phyloP scores from a whole-genome alignment of 768 basidiomycete genomes.

The Pleurotus djamor region DNA sequence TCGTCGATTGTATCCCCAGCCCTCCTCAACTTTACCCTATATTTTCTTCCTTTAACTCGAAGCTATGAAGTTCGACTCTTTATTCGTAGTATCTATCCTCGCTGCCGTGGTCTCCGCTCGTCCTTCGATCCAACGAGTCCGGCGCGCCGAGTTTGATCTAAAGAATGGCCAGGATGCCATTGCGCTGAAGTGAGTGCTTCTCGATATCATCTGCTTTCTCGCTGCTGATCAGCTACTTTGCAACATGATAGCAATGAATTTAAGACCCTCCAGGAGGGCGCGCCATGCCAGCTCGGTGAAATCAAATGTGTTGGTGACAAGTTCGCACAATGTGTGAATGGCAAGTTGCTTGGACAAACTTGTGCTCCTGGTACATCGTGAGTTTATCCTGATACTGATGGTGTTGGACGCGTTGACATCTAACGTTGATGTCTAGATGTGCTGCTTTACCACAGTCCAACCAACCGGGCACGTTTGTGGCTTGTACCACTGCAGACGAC shows the following conservation, averaged over 20 bases:
- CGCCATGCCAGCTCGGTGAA: constrained; percentile 34
- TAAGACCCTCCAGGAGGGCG: constrained; percentile 25
- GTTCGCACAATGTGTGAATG: constrained; percentile 58
- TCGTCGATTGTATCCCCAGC: constrained; percentile 2
- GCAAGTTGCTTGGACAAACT: constrained; percentile 34
- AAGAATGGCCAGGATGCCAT: constrained; percentile 41
- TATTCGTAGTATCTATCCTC: constrained; percentile 30
- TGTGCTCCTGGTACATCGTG: constrained; percentile 36
- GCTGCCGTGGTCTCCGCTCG: constrained; percentile 29
- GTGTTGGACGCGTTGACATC: neutral
- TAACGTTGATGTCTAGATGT: constrained; percentile 27
- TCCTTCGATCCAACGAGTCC: constrained; percentile 24
- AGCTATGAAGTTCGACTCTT: constrained; percentile 34
- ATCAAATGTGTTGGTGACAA: constrained; percentile 45
- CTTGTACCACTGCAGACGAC: constrained; percentile 50
- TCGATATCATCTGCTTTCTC: neutral
- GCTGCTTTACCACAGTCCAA: constrained; percentile 52
- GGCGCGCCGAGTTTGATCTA: constrained; percentile 27
- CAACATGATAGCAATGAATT: constrained; percentile 26
- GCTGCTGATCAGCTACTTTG: neutral
- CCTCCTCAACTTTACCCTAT: neutral
- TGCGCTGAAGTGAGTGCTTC: constrained; percentile 32
- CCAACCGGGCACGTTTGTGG: constrained; percentile 45
- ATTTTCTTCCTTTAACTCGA: constrained; percentile 7
- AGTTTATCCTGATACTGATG: constrained; percentile 8